Evolutionary conservation across 2,329 filamentous ascomycete genomes (phyloP).

Genomic region (Immersiporthe knoxdaviesiana): DNA sequence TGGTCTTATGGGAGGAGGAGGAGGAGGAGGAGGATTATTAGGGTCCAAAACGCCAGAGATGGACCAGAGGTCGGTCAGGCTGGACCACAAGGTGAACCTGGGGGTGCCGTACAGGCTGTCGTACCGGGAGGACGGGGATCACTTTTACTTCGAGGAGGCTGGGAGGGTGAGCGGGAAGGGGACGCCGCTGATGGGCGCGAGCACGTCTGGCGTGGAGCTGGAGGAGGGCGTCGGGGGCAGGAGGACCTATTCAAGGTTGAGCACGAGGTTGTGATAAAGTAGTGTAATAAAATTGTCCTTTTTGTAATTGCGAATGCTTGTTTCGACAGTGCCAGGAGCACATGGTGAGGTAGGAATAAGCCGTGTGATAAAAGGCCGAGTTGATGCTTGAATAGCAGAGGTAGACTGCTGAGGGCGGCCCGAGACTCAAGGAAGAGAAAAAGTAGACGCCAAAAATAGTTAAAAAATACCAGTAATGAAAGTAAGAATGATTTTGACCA

Average conservation of each 20-base stretch:
- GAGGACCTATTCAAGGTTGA: neutral
- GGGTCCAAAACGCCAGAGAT: slow-evolving; percentile 17
- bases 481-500: neutral
- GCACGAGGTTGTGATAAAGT: neutral
- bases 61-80: slow-evolving; percentile 8
- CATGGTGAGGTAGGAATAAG: too few species aligned
- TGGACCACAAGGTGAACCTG: slow-evolving; percentile 37
- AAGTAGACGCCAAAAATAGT: neutral
- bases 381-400: too few species aligned
- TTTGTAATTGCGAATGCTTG: too few species aligned
- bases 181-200: neutral
- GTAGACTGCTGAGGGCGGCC: too few species aligned
- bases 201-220: neutral
- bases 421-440: too few species aligned
- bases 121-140: slow-evolving; percentile 43
- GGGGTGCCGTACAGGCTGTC: slow-evolving; percentile 48
- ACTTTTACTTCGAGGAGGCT: slow-evolving; percentile 49
- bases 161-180: slow-evolving; percentile 26
- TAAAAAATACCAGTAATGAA: neutral
- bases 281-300: too few species aligned
- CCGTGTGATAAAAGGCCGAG: too few species aligned
- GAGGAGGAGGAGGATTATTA: neutral
- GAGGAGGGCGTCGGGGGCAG: neutral
- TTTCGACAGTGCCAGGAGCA: too few species aligned
- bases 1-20: slow-evolving; percentile 44